Percentiles rank a stretch among this genome's conserved stretches.
phyloP scores from a whole-genome alignment of 352 stramenopile species.

The Peronospora tabacina region DNA sequence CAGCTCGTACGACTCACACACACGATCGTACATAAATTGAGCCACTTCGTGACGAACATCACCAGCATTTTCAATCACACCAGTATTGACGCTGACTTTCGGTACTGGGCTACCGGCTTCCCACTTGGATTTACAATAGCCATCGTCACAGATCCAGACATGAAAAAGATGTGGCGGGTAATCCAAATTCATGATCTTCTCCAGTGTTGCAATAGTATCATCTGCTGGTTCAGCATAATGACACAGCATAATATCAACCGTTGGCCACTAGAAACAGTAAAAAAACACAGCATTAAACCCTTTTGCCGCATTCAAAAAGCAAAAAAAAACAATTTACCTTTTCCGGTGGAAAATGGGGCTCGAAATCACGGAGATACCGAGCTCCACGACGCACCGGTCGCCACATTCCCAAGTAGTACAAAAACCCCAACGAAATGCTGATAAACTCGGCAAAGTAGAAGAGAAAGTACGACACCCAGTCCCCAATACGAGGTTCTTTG shows the following conservation, averaged over 20 bases:
- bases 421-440: slow-evolving; percentile 54
- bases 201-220: slow-evolving; percentile 65
- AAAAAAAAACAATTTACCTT: slow-evolving; percentile 25
- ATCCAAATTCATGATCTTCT: slow-evolving; percentile 69
- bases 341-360: slow-evolving; percentile 51
- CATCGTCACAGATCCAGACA: slow-evolving; percentile 72
- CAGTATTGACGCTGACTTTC: slow-evolving; percentile 54
- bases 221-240: slow-evolving; percentile 72
- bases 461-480: slow-evolving; percentile 69
- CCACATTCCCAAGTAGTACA: slow-evolving; percentile 79
- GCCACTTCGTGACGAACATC: slow-evolving; percentile 64
- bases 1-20: slow-evolving; percentile 58
- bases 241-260: slow-evolving; percentile 60
- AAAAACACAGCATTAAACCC: neutral
- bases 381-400: slow-evolving; percentile 64
- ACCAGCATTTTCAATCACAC: slow-evolving; percentile 63
- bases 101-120: slow-evolving; percentile 35
- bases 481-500: slow-evolving; percentile 41
- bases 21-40: slow-evolving; percentile 70
- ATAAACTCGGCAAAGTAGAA: slow-evolving; percentile 71
- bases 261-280: slow-evolving; percentile 39
- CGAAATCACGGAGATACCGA: slow-evolving; percentile 60
- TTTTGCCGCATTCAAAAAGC: neutral
- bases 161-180: slow-evolving; percentile 66
- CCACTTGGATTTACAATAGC: slow-evolving; percentile 69